Percentiles rank a stretch among this genome's conserved stretches.
Conservation (phyloP, 2,329 filamentous ascomycete genomes). For the Diaporthe batatas region DNA sequence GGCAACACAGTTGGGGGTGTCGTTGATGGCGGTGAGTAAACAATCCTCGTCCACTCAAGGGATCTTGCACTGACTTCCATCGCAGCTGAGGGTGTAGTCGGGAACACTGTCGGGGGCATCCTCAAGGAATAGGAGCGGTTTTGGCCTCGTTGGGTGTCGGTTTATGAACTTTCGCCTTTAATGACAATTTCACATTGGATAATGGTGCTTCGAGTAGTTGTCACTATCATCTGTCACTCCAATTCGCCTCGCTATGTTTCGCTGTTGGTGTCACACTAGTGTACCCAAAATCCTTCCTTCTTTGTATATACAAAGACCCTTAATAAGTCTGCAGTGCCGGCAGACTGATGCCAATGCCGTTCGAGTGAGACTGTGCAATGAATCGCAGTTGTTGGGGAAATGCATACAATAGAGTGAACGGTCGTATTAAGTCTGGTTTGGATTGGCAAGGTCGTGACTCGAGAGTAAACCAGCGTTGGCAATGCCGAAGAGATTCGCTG, state of each 20-base stretch:
- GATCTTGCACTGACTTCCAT: constrained; percentile 8
- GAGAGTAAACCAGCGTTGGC: not conserved
- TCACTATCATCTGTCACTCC: constrained; percentile 25
- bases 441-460: constrained; percentile 5
- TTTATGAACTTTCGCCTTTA: not conserved
- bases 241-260: constrained; percentile 37
- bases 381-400: constrained; percentile 1
- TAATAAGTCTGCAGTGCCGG: constrained; percentile 32
- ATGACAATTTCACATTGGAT: constrained; percentile 2
- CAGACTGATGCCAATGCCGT: constrained; percentile 8
- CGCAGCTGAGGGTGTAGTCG: not conserved
- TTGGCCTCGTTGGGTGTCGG: not conserved
- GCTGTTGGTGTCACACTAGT: constrained; percentile 21
- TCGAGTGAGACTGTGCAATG: constrained; percentile 5
- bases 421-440: not conserved
- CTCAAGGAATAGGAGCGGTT: constrained; percentile 6
- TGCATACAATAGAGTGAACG: constrained; percentile 1
- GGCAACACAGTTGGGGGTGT: constrained; percentile 25
- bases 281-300: constrained; percentile 28
- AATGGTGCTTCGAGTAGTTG: not conserved
- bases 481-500: not conserved
- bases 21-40: constrained; percentile 27
- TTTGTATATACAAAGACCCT: constrained; percentile 37
- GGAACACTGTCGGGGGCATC: not conserved
- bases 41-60: not conserved